Evolutionary conservation across 2,329 filamentous ascomycete species (phyloP).

Genomic region (Exophiala lecanii-corni): DNA sequence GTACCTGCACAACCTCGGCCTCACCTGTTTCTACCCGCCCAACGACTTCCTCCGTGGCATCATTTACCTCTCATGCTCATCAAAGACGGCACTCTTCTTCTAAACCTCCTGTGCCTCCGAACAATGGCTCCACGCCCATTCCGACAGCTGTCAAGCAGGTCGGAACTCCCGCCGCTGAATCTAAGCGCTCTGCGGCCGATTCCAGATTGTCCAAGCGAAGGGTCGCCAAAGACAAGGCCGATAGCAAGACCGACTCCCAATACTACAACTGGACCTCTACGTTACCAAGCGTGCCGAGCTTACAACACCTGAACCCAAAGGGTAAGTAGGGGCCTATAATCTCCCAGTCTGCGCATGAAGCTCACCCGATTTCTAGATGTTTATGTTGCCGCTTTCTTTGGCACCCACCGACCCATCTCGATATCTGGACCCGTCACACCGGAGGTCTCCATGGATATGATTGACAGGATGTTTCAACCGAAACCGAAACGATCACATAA

Average conservation of each 20-base stretch:
- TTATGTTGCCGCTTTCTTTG: conserved; percentile 88
- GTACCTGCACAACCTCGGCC: conserved; percentile 32
- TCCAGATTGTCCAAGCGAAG: conserved; percentile 26
- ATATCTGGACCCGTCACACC: conserved; percentile 76
- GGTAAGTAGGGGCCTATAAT: conserved; percentile 38
- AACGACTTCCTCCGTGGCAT: conserved; percentile 32
- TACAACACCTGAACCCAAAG: conserved; percentile 45
- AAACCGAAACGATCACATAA: conserved; percentile 44
- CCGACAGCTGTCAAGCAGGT: conserved; percentile 27
- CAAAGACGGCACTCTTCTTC: conserved; percentile 47
- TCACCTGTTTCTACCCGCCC: conserved; percentile 31
- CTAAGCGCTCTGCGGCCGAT: conserved; percentile 24
- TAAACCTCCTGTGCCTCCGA: conserved; percentile 43
- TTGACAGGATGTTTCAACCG: conserved; percentile 77
- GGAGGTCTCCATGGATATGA: conserved; percentile 65
- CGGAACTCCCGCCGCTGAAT: conserved; percentile 20
- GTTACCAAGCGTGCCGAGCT: conserved; percentile 46
- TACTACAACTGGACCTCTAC: conserved; percentile 30
- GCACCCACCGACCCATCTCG: conserved; percentile 88
- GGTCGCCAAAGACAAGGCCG: conserved; percentile 18
- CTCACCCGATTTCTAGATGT: conserved; percentile 58
- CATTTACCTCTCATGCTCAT: conserved; percentile 35
- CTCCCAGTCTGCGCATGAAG: too few species aligned
- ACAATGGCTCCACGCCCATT: conserved; percentile 37
- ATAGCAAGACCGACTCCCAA: conserved; percentile 34